Evolutionary conservation across 306 rosid species (phyloP).

Genomic region (Pyrus bretschneideri): DNA sequence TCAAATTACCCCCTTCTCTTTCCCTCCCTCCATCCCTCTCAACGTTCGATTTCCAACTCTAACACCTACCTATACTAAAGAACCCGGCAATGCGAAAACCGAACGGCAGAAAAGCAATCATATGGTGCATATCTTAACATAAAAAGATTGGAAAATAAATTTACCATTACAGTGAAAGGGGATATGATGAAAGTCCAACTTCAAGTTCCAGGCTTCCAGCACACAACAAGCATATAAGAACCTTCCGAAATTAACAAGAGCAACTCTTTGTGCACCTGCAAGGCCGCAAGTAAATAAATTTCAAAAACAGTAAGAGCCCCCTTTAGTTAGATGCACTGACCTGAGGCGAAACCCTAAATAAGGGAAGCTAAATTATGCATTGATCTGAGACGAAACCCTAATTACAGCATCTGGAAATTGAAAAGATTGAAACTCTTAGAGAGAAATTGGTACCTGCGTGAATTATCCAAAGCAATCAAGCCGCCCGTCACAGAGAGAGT

Average conservation of each 20-base stretch:
- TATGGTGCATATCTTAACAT: background rate
- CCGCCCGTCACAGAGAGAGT: background rate
- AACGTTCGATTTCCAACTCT: background rate
- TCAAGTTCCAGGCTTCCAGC: background rate
- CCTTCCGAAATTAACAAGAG: background rate
- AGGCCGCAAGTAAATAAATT: background rate
- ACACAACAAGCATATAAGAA: background rate
- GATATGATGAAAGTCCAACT: background rate
- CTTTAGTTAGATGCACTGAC: background rate
- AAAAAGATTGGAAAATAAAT: background rate
- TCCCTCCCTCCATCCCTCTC: background rate
- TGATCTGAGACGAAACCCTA: background rate
- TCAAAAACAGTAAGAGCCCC: background rate
- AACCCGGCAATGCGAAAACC: background rate
- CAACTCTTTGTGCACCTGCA: slow-evolving; percentile 6
- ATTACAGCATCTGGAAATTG: background rate
- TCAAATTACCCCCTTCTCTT: background rate
- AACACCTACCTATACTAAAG: background rate
- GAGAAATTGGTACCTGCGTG: background rate
- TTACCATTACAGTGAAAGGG: slow-evolving; percentile 11
- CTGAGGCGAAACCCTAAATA: background rate
- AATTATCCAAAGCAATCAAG: background rate
- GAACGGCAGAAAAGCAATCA: background rate
- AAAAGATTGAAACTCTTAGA: background rate
- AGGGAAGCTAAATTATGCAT: background rate